Evolutionary conservation across 768 basidiomycete genomes (phyloP), one percentile per base, ranked within the genome.

Genomic region (Macrocybe gigantea): DNA sequence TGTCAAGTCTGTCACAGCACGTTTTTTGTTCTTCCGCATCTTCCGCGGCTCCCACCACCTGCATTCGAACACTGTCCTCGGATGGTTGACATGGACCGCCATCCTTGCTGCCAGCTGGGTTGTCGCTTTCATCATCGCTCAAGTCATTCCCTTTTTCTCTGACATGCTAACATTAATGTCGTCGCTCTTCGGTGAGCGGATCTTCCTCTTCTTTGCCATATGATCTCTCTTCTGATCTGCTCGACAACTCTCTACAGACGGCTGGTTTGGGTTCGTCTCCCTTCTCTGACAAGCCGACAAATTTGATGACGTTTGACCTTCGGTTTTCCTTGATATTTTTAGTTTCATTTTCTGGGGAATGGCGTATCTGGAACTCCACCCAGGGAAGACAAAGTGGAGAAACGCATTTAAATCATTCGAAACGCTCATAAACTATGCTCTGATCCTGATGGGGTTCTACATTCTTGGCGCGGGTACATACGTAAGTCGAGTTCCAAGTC

Each of bases 11-110:
- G 70, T 73, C 2, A 66, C 64, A 10, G 61, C 70, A 1, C 72
- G 70, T 29, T 75, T 73, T 56, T 57, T 73, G 33, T 75, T 75
- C 64, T 71, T 74, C 64, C 64, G 71, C 33, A 49, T 73, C 40
- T 73, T 70, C 62, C 56, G 55, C 14, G 57, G 62, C 47, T 72
- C 71, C 12, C 55, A 53, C 30, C 71, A 73, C 53, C 58, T 58
- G 5, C 56, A 71, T 52, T 60, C 64, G n/a, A 63, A 69, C 51
- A 60, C 65, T 2, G 7, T 62, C 10, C 22, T 64, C 9, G 66
- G 61, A 5, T 69, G 68, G 68, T 15, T 50, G 1, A 45, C 55
- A 1, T 68, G 68, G 68, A 50, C 54, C 2, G 60, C 56, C 0
- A 66, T 69, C 41, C 55, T 67, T 13, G 65, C 61, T 7, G 48